Conservation (phyloP, 1,284 basidiomycete genomes). For the Anthracocystis walkeri region DNA sequence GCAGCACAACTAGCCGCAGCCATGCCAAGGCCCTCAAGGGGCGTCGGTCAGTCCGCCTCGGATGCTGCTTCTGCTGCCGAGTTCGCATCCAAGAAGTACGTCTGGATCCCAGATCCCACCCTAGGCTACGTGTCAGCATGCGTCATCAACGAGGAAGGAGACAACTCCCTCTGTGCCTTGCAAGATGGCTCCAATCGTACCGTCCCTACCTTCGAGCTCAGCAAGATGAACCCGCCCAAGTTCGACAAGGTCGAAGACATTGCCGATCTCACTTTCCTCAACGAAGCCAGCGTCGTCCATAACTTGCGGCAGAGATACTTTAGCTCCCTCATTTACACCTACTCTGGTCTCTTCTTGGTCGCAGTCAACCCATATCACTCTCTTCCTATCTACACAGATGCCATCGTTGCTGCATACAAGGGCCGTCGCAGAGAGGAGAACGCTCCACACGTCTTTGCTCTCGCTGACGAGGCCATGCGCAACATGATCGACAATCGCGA, state of each 20-base stretch:
- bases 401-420: slow-evolving; percentile 93
- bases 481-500: slow-evolving; percentile 98
- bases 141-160: slow-evolving; percentile 85
- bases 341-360: slow-evolving; percentile 95
- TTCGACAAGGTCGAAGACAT: slow-evolving; percentile 98
- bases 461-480: slow-evolving; percentile 97
- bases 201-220: slow-evolving; percentile 62
- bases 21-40: slow-evolving; percentile 44
- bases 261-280: slow-evolving; percentile 95
- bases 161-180: slow-evolving; percentile 74
- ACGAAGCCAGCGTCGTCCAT: slow-evolving; percentile 98
- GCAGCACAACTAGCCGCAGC: slow-evolving; percentile 51
- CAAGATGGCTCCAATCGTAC: slow-evolving; percentile 73
- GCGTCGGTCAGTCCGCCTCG: slow-evolving; percentile 59
- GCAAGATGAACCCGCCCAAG: slow-evolving; percentile 85
- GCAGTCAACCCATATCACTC: slow-evolving; percentile 97
- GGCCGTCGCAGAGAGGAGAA: slow-evolving; percentile 92
- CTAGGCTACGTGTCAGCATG: slow-evolving; percentile 91
- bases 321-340: slow-evolving; percentile 83
- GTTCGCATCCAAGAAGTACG: slow-evolving; percentile 97
- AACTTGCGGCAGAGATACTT: slow-evolving; percentile 92
- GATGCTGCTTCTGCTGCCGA: slow-evolving; percentile 77
- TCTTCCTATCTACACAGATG: slow-evolving; percentile 90
- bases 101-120: slow-evolving; percentile 90
- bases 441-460: slow-evolving; percentile 95